phyloP scores from a whole-genome alignment of 768 basidiomycete species.

The Coprinopsis sp. region DNA sequence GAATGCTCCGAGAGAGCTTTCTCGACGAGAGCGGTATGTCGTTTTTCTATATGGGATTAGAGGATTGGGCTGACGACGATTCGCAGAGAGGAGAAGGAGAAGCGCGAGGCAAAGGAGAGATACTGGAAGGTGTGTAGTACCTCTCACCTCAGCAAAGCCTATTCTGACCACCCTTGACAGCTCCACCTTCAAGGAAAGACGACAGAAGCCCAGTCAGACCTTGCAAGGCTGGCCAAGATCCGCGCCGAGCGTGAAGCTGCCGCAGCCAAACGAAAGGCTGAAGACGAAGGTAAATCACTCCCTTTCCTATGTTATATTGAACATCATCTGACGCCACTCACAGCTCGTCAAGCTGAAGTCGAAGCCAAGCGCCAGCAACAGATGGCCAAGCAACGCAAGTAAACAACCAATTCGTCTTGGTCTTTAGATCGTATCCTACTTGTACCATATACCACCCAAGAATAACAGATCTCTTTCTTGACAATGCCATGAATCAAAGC shows the following conservation, averaged over 20 bases:
- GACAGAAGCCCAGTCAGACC: slow-evolving; percentile 82
- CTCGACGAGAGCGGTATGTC: slow-evolving; percentile 60
- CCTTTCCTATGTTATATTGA: background rate
- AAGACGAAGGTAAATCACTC: slow-evolving; percentile 66
- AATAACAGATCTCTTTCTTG: too few relatives aligned
- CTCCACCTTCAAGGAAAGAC: slow-evolving; percentile 82
- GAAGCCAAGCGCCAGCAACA: slow-evolving; percentile 7
- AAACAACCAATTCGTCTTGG: background rate
- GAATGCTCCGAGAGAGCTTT: slow-evolving; percentile 54
- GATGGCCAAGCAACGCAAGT: background rate
- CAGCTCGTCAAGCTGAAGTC: slow-evolving; percentile 6
- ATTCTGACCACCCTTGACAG: slow-evolving; percentile 28
- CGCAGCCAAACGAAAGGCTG: slow-evolving; percentile 82
- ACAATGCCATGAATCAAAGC: too few relatives aligned
- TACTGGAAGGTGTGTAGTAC: slow-evolving; percentile 71
- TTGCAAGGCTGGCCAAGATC: slow-evolving; percentile 82
- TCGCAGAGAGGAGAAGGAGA: slow-evolving; percentile 84
- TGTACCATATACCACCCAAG: background rate
- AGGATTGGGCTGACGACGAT: background rate
- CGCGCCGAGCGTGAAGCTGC: slow-evolving; percentile 85
- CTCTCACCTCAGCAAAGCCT: slow-evolving; percentile 5
- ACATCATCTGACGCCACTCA: background rate
- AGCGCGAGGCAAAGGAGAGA: slow-evolving; percentile 79
- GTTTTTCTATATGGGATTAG: background rate
- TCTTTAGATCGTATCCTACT: background rate